Evolutionary conservation across 768 basidiomycete genomes (phyloP).

Genomic region (Kondoa subrosea): DNA sequence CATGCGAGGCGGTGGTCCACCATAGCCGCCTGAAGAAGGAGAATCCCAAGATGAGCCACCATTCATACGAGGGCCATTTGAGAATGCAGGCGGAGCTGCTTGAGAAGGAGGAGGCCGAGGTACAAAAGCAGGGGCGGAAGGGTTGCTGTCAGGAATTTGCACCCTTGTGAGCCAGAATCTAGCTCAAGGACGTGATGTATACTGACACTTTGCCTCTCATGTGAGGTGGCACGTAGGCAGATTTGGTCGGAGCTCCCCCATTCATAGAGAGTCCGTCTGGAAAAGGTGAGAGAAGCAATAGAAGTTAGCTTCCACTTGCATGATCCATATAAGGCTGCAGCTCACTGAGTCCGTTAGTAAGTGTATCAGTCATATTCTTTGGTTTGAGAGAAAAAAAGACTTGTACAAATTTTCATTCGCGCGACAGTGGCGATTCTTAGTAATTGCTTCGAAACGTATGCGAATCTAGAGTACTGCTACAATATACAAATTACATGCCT

Average conservation of each 20-base stretch:
- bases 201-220: neutral
- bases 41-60: neutral
- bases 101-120: neutral
- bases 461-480: too few relatives aligned
- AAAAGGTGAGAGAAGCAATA: neutral
- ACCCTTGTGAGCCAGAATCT: neutral
- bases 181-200: neutral
- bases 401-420: too few relatives aligned
- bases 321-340: neutral
- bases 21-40: neutral
- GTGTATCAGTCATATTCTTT: neutral
- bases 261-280: neutral
- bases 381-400: too few relatives aligned
- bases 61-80: neutral
- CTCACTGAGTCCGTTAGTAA: neutral
- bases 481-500: too few relatives aligned
- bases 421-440: too few relatives aligned
- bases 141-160: neutral
- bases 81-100: neutral
- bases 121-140: conserved; percentile 3
- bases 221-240: conserved; percentile 7
- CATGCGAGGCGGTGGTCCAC: neutral
- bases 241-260: neutral
- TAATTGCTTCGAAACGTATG: too few relatives aligned
- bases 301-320: neutral